phyloP scores from a whole-genome alignment of 2,329 filamentous ascomycete genomes.

The Exophiala calicioides region DNA sequence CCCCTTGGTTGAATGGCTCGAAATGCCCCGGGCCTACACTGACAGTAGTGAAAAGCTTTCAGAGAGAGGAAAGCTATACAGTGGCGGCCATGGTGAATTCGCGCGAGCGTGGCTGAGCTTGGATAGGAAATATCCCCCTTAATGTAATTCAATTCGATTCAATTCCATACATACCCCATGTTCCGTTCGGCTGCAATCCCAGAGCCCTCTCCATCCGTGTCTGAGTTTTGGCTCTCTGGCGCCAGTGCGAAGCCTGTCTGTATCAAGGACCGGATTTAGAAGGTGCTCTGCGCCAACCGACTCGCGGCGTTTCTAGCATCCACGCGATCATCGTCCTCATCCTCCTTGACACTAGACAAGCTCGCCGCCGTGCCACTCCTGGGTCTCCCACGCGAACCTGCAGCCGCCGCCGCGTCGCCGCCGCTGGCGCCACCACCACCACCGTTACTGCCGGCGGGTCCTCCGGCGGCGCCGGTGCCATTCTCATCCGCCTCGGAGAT shows the following conservation, averaged over 20 bases:
- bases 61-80: slow-evolving; percentile 13
- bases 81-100: neutral
- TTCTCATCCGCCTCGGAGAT: slow-evolving; percentile 65
- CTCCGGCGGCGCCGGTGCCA: slow-evolving; percentile 40
- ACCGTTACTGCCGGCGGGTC: too few species aligned
- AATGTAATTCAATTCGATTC: neutral
- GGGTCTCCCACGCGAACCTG: slow-evolving; percentile 39
- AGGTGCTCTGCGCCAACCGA: slow-evolving; percentile 89
- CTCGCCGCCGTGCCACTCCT: slow-evolving; percentile 45
- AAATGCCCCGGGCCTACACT: too few species aligned
- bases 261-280: too few species aligned
- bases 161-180: neutral
- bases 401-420: too few species aligned
- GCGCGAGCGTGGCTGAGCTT: too few species aligned
- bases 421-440: too few species aligned
- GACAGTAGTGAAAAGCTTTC: too few species aligned
- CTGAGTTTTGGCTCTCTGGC: too few species aligned
- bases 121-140: slow-evolving; percentile 6
- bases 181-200: too few species aligned
- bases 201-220: too few species aligned
- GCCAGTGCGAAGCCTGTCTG: too few species aligned
- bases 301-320: slow-evolving; percentile 96
- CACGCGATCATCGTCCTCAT: slow-evolving; percentile 86
- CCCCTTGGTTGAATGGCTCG: neutral
- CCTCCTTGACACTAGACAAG: slow-evolving; percentile 66